Conservation (phyloP, 495 filamentous ascomycete species). For the Tuber magnatum region DNA sequence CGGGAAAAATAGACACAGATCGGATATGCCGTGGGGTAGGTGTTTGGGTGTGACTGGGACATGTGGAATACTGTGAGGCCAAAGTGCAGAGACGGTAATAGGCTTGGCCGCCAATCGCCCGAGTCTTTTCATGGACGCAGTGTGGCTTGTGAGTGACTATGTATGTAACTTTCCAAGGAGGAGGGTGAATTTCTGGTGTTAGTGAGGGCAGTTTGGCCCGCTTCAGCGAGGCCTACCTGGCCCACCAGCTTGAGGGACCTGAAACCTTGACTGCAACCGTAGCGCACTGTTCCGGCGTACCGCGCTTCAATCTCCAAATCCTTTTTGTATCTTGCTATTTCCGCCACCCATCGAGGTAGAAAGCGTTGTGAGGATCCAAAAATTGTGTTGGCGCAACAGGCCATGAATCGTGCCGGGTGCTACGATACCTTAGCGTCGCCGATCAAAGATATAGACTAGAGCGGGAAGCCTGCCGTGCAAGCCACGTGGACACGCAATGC, state of each 20-base stretch:
- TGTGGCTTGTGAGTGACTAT: background rate
- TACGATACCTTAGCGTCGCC: background rate
- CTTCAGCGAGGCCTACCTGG: background rate
- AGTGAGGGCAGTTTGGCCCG: background rate
- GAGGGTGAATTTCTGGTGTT: background rate
- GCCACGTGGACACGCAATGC: constrained; percentile 4
- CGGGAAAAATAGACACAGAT: background rate
- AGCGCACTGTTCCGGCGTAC: background rate
- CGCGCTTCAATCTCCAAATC: background rate
- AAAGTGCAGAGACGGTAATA: background rate
- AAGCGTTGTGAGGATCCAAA: background rate
- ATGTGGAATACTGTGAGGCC: background rate
- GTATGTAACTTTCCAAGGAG: background rate
- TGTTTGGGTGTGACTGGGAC: background rate
- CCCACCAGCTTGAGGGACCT: background rate
- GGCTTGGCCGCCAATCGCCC: background rate
- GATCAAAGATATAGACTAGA: background rate
- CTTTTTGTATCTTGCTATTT: background rate
- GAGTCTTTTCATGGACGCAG: background rate
- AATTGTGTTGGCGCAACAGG: background rate
- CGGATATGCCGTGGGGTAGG: background rate
- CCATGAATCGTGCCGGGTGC: background rate
- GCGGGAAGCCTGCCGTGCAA: background rate
- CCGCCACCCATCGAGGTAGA: background rate
- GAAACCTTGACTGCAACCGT: background rate